Evolutionary conservation across 331 rosid species (phyloP), one percentile per base, ranked within the genome.

Genomic region (Erythrophleum ivorense): DNA sequence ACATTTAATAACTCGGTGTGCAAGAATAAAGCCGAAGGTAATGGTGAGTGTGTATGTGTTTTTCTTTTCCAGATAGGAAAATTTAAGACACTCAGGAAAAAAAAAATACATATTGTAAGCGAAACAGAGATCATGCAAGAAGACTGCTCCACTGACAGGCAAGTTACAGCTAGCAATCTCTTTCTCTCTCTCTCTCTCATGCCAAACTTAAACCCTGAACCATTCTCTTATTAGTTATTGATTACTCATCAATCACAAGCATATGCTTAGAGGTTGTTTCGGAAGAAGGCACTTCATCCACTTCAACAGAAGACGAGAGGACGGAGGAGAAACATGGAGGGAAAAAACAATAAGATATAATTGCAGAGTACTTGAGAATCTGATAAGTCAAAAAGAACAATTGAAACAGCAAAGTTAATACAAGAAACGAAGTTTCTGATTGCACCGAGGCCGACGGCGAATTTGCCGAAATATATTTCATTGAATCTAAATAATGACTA

Each of bases 121-220:
- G 79, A 76, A 80, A 33, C 48, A 68, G 9, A 85, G 94, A 93
- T 95, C 98, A 93, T 89, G 95, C 98, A 92, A 89, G 93, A 95
- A 91, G 86, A 86, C 97, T 89, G 97, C 90, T 83, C 85, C 85
- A 91, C 92, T 88, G 92, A 95, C 98, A 95, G 90, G 64, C 86
- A 83, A 85, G 73, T 91, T 92, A 90, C 97, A 95, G 97, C 98
- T 95, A 79, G 94, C 93, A 85, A 34, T n/a, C 83, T 65, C 52
- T 43, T 5, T 48, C 52, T 48, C 14, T 48, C 21, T n/a, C n/a
- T n/a, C 88, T 80, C 86, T 63, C 77, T 80, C 87, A 80, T 76
- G 86, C 79, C 76, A 79, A 80, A 85, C 83, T 82, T 53, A 72
- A 83, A 88, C 88, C 92, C 91, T 86, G 86, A 81, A 82, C 84